Conservation (phyloP, 306 rosid species). For the Fragaria iinumae region DNA sequence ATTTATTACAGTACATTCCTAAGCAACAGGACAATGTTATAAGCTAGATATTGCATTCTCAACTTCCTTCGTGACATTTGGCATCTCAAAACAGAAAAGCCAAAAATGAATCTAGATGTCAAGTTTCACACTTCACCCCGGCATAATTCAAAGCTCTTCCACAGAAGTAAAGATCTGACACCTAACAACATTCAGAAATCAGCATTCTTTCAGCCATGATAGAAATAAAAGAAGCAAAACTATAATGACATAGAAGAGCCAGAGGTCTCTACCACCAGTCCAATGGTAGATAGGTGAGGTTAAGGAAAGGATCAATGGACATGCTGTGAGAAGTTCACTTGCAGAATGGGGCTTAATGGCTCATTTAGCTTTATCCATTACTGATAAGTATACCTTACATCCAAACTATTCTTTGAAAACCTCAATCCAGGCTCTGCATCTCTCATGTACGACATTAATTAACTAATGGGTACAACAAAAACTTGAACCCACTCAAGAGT, state of each 20-base stretch:
- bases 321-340: not conserved
- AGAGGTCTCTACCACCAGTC: not conserved
- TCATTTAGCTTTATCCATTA: not conserved
- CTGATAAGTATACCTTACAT: not conserved
- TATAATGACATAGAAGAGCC: not conserved
- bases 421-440: not conserved
- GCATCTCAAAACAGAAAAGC: not conserved
- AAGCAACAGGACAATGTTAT: not conserved
- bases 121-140: not conserved
- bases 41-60: not conserved
- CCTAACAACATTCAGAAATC: not conserved
- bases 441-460: not conserved
- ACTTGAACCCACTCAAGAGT: slow-evolving; percentile 4
- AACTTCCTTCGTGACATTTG: not conserved
- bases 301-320: not conserved
- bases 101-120: not conserved
- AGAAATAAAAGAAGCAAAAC: not conserved
- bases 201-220: not conserved
- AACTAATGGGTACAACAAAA: slow-evolving; percentile 5
- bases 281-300: not conserved
- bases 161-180: not conserved
- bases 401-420: not conserved
- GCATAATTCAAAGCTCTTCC: not conserved
- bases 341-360: not conserved
- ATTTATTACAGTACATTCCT: not conserved